Evolutionary conservation across 148 eudicot genomes (phyloP), one percentile per base, ranked within the genome.

Genomic region (Persicaria maculosa): DNA sequence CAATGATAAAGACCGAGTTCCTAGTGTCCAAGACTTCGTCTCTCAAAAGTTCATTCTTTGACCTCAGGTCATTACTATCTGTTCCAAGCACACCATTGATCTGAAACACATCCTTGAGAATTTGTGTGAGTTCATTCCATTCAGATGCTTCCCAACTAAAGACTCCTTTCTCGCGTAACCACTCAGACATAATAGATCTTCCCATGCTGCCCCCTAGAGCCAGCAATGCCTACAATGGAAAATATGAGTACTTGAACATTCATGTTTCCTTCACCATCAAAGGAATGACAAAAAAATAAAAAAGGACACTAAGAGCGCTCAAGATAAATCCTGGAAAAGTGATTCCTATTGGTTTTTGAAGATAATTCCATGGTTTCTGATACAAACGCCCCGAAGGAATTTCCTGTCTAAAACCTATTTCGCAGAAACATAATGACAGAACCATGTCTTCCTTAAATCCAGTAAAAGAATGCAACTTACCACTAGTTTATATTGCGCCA

Each of bases 61-160:
- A 52, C 71, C 36, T 72, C 47, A 47, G 50, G 61, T 72, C 80
- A 20, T 48, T 72, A 59, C 46, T 69, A 50, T 78, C 71, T 47
- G 77, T 62, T 68, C 74, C 80, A 40, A 75, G 25, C 50, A 80
- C n/a, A 71, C 75, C 75, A 79, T 75, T 74, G 68, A 71, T 71
- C 76, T 83, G 83, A 74, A 79, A 84, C 15, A 78, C 74, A 75
- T 82, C 84, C 75, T 87, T 73, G 58, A 94, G 96, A 77, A 75
- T 83, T 67, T 83, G 89, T n/a, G 90, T 88, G 47, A 94, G 87
- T 77, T 90, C 97, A 78, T 94, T 94, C 98, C 98, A 94, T 44
- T 90, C 93, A 44, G 93, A 86, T 70, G 93, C 97, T 80, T 86
- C 91, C 80, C 80, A 80, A 31, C 90, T 83, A 43, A 71, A n/a